A percentile compares a stretch with the other conserved stretches of the same genome.
phyloP scores from a whole-genome alignment of 805 yeast species.

The Schwanniomyces sp. region DNA sequence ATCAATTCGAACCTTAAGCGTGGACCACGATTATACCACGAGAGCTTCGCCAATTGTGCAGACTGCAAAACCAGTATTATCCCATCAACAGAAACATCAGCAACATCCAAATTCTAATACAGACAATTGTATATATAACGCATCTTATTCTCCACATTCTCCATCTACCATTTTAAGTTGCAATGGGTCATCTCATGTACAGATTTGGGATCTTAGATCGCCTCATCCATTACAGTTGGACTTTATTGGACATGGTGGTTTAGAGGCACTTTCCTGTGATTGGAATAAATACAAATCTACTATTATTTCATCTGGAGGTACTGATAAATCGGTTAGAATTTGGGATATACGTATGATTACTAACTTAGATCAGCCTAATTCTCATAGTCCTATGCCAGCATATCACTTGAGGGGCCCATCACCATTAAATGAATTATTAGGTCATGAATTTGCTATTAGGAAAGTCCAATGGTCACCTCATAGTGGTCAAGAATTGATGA shows the following conservation, averaged over 20 bases:
- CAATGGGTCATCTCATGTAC: constrained; percentile 71
- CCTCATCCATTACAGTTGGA: constrained; percentile 61
- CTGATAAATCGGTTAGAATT: constrained; percentile 76
- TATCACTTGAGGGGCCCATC: constrained; percentile 55
- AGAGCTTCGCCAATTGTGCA: constrained; percentile 23
- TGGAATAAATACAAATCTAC: constrained; percentile 87
- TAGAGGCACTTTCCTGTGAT: constrained; percentile 79
- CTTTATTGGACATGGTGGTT: constrained; percentile 72
- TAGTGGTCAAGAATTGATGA: constrained; percentile 62
- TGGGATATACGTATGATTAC: constrained; percentile 85
- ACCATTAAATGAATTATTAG: constrained; percentile 74
- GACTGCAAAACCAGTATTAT: constrained; percentile 24
- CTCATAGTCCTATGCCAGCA: constrained; percentile 37
- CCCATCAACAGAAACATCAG: constrained; percentile 37
- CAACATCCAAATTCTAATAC: constrained; percentile 33
- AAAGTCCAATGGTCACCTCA: constrained; percentile 91
- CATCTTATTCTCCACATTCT: constrained; percentile 82
- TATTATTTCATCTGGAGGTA: constrained; percentile 86
- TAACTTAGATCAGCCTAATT: constrained; percentile 32
- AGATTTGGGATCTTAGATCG: constrained; percentile 79
- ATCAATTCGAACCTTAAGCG: constrained; percentile 56
- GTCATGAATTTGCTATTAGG: constrained; percentile 88
- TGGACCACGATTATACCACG: constrained; percentile 26
- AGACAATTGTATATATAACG: constrained; percentile 71
- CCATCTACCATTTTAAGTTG: constrained; percentile 68